Percentiles rank a stretch among this genome's conserved stretches.
Evolutionary conservation across 345 rosid species (phyloP).

Genomic region (Eucalyptus viminalis): DNA sequence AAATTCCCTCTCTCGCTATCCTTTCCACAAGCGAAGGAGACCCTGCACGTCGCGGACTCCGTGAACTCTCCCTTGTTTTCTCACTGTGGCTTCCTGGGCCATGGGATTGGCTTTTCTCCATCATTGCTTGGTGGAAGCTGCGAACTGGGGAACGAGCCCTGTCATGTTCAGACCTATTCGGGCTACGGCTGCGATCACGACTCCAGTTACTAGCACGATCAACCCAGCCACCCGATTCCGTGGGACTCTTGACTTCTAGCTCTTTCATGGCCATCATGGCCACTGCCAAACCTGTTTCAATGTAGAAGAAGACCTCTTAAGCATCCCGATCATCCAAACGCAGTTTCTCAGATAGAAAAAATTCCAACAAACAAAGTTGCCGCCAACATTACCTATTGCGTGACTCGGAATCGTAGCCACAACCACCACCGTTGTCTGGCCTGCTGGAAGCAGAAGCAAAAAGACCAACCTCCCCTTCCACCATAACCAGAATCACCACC

Average conservation of each 20-base stretch:
- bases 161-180: slow-evolving; percentile 25
- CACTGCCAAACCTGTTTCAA: not conserved
- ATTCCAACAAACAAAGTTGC: not conserved
- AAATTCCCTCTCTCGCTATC: too few species aligned
- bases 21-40: too few species aligned
- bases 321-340: not conserved
- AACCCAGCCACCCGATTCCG: slow-evolving; percentile 20
- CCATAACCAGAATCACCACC: slow-evolving; percentile 22
- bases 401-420: slow-evolving; percentile 26
- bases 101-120: not conserved
- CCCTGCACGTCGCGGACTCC: too few species aligned
- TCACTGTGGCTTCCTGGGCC: too few species aligned
- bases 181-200: slow-evolving; percentile 38
- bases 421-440: slow-evolving; percentile 29
- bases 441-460: not conserved
- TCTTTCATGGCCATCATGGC: slow-evolving; percentile 3
- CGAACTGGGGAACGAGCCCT: slow-evolving; percentile 27
- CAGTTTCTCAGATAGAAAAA: not conserved
- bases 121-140: slow-evolving; percentile 64
- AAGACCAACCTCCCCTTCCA: slow-evolving; percentile 26
- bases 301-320: not conserved
- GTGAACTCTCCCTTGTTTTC: too few species aligned
- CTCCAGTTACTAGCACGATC: not conserved
- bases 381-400: slow-evolving; percentile 39
- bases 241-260: slow-evolving; percentile 15